Evolutionary conservation across 495 filamentous ascomycete species (phyloP), one percentile per base, ranked within the genome.

Genomic region (Haplographium delicatum): DNA sequence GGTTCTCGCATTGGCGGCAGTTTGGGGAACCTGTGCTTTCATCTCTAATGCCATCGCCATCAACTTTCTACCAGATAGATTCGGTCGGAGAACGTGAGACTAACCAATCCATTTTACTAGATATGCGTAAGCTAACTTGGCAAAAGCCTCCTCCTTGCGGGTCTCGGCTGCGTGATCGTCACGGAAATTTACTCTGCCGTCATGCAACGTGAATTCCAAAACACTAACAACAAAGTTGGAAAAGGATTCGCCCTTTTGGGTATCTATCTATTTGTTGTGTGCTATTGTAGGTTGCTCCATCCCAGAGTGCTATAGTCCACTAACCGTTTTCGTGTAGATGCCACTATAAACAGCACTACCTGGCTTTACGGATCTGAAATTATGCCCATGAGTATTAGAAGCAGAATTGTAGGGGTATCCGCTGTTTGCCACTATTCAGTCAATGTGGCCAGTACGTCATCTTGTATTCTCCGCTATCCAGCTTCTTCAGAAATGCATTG

Each of bases 311-410:
- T 31, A n/a, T 31, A n/a, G 13, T 31, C 13, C 28, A n/a, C 13
- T 31, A 57, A 26, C 49, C 61, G 50, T 45, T 25, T 11, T 31
- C 16, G 3, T 34, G 13, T 39, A 76, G 74, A 82, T 50, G 73
- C 72, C 26, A 73, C 79, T 69, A 69, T 82, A 11, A 80, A 80
- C 65, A 74, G 70, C 53, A 80, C 76, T 7, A 80, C 78, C 5
- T 82, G 78, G 78, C 60, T 80, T 0, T 82, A 82, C 51, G 78
- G 77, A 10, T 75, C 78, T 23, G 78, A 82, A 59, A 73, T 82
- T 16, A 59, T 82, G 1, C 78, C 78, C 1, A 74, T 80, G 15
- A 68, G 68, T 9, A 64, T 80, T 31, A 71, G 78, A 13, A 80
- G 74, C 59, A 80, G 79, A 55, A 67, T 82, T 3, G 79, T 82